A percentile compares a stretch with the other conserved stretches of the same genome.
Evolutionary conservation across 1,139 yeast species (phyloP).

Genomic region (Debaryomycetaceae sp.): DNA sequence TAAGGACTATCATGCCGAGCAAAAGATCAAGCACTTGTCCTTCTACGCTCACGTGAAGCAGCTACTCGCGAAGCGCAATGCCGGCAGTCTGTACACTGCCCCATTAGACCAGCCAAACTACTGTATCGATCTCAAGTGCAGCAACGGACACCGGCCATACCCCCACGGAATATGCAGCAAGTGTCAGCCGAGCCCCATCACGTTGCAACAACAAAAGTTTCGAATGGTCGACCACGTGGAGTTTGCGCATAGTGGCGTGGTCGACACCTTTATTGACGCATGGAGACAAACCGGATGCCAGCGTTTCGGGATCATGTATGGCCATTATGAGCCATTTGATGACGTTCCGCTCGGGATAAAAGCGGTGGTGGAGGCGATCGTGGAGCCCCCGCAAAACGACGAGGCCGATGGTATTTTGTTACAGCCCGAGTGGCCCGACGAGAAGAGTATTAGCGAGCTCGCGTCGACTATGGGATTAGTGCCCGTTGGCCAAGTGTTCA

Average conservation of each 20-base stretch:
- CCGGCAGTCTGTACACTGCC: constrained; percentile 61
- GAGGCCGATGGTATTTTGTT: constrained; percentile 79
- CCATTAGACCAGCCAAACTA: constrained; percentile 71
- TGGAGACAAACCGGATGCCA: constrained; percentile 90
- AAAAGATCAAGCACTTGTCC: constrained; percentile 79
- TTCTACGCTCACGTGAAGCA: constrained; percentile 77
- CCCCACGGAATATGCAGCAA: constrained; percentile 94
- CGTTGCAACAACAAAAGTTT: constrained; percentile 79
- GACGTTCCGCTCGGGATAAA: constrained; percentile 87
- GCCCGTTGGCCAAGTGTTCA: constrained; percentile 76
- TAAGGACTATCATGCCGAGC: constrained; percentile 56
- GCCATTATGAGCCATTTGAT: constrained; percentile 66
- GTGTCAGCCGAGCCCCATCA: constrained; percentile 93
- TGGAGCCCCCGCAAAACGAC: constrained; percentile 85
- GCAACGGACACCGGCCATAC: constrained; percentile 80
- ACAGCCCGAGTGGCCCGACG: constrained; percentile 43
- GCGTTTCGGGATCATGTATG: constrained; percentile 77
- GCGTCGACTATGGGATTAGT: constrained; percentile 53
- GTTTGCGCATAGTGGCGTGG: constrained; percentile 60
- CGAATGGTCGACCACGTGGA: constrained; percentile 98
- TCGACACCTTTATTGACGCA: constrained; percentile 74
- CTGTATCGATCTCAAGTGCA: constrained; percentile 50
- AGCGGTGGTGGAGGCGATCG: constrained; percentile 87
- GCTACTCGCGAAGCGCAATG: constrained; percentile 55
- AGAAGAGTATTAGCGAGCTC: constrained; percentile 39